Conservation (phyloP, 345 rosid species). For the Microthlaspi erraticum region DNA sequence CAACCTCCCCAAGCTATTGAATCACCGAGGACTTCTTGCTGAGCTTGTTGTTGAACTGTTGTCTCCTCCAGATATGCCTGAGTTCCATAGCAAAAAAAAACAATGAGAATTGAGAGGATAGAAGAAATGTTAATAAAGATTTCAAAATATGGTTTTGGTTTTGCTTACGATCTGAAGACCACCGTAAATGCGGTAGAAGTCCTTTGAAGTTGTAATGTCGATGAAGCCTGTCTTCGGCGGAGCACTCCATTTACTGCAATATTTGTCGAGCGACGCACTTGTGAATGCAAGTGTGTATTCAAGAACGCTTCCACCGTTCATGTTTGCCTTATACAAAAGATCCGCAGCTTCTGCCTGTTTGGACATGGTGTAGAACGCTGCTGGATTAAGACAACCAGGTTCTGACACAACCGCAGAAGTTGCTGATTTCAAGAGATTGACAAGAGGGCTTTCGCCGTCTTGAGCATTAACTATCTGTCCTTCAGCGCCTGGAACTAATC, state of each 20-base stretch:
- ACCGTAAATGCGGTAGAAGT: constrained; percentile 88
- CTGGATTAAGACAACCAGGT: constrained; percentile 76
- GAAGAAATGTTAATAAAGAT: not conserved
- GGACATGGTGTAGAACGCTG: constrained; percentile 89
- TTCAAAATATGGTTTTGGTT: constrained; percentile 13
- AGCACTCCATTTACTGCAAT: constrained; percentile 94
- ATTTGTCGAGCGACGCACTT: constrained; percentile 92
- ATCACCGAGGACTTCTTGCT: constrained; percentile 78
- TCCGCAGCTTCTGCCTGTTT: constrained; percentile 99
- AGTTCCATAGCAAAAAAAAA: constrained; percentile 34
- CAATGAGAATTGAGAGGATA: not conserved
- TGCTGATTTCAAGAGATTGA: constrained; percentile 84
- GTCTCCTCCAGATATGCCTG: constrained; percentile 90
- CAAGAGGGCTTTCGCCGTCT: constrained; percentile 90
- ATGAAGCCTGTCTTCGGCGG: constrained; percentile 95
- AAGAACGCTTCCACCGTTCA: constrained; percentile 87
- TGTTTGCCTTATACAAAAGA: constrained; percentile 92
- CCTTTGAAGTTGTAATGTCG: constrained; percentile 96
- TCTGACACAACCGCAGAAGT: constrained; percentile 74
- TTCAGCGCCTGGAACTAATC: constrained; percentile 78
- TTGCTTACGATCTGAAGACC: constrained; percentile 93
- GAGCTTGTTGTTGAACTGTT: constrained; percentile 52
- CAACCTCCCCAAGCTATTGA: constrained; percentile 99
- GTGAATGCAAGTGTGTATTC: constrained; percentile 99
- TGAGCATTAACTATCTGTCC: constrained; percentile 84